Conservation (phyloP, 1,284 basidiomycete genomes). For the Ustilago bromivora region DNA sequence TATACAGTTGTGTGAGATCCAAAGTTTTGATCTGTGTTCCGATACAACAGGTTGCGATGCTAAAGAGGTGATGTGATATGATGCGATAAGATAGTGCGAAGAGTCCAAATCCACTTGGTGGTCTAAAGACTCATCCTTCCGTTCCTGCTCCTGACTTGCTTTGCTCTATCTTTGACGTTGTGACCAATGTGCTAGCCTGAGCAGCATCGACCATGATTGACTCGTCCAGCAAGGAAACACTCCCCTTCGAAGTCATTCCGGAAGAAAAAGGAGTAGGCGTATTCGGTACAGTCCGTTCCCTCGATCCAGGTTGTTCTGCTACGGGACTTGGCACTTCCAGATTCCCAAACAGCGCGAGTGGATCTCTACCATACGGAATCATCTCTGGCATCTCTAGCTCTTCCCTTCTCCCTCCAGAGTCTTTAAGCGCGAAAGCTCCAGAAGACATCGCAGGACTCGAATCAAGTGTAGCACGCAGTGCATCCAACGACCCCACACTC, state of each 20-base stretch:
- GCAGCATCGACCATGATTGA: not conserved
- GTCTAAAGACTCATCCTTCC: no score
- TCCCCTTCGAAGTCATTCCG: not conserved
- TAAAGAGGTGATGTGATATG: no score
- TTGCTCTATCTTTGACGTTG: no score
- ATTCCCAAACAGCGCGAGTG: not conserved
- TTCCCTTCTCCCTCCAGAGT: not conserved
- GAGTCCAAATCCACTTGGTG: no score
- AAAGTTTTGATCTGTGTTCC: no score
- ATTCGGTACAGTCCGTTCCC: not conserved
- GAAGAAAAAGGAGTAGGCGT: not conserved
- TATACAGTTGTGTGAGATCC: no score
- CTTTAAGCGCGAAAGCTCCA: no score
- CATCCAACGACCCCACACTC: constrained; percentile 20
- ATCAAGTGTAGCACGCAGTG: constrained; percentile 12
- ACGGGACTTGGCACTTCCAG: not conserved
- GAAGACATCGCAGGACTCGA: not conserved
- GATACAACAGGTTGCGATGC: no score
- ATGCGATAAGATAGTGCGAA: no score
- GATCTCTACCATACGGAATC: constrained; percentile 11
- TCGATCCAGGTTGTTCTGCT: not conserved
- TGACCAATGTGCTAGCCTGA: no score
- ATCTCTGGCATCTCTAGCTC: constrained; percentile 12
- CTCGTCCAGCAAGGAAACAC: not conserved
- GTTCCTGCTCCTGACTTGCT: no score